phyloP scores from a whole-genome alignment of 148 eudicot species.

The Rhododendron griersonianum region DNA sequence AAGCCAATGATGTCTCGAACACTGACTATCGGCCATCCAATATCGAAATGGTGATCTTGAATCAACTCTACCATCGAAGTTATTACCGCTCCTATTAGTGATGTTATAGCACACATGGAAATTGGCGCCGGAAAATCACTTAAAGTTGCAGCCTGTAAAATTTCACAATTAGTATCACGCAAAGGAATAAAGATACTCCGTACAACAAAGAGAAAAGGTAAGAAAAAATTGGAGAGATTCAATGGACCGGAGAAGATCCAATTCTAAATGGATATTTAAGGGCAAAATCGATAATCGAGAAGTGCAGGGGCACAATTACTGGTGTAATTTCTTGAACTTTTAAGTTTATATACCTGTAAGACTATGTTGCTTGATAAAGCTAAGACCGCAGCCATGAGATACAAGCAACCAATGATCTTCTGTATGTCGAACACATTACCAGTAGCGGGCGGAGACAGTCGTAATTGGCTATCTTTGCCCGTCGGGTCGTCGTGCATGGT shows the following conservation, averaged over 20 bases:
- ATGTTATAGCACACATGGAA: constrained; percentile 56
- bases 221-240: neutral
- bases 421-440: constrained; percentile 22
- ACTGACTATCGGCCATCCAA: constrained; percentile 36
- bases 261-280: neutral
- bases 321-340: neutral
- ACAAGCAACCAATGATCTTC: constrained; percentile 44
- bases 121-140: constrained; percentile 68
- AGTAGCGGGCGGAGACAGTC: neutral
- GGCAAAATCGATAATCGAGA: neutral
- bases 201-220: neutral
- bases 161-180: neutral
- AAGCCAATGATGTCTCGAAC: constrained; percentile 30
- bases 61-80: constrained; percentile 35
- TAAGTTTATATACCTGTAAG: constrained; percentile 38
- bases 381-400: constrained; percentile 56
- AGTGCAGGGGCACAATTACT: neutral
- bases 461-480: neutral
- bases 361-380: constrained; percentile 51
- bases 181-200: neutral
- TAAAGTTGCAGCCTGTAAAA: constrained; percentile 50
- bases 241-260: neutral
- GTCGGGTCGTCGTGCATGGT: neutral
- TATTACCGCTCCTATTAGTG: constrained; percentile 45
- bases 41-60: constrained; percentile 28